These are phyloP conservation scores for Rutstroemia sydowiana DNA, from an alignment of 2,329 filamentous ascomycete species.

Conservation along the genomic window DNA sequence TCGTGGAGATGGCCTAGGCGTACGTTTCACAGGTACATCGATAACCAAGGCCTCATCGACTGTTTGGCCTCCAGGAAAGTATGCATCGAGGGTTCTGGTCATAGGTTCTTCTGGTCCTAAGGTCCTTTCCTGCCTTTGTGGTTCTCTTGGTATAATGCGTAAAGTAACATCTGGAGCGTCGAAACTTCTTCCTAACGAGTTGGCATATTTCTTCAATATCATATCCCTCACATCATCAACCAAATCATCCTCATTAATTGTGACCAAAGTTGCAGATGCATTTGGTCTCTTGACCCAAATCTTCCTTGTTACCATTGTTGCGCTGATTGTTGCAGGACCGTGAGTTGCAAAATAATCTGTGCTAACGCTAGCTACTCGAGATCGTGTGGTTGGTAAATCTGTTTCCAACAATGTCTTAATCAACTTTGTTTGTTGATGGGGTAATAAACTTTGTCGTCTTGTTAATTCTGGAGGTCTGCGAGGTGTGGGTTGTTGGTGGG, in stretches of 20 bases:
- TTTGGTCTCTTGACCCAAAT: conserved; percentile 90
- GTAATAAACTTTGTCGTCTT: conserved; percentile 38
- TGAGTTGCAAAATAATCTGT: conserved; percentile 28
- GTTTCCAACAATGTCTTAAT: conserved; percentile 47
- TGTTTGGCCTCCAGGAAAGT: conserved; percentile 79
- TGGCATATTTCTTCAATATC: conserved; percentile 88
- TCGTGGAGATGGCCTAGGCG: conserved; percentile 73
- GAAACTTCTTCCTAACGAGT: conserved; percentile 81
- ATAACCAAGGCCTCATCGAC: conserved; percentile 88
- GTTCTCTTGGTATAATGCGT: conserved; percentile 66
- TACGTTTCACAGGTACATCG: conserved; percentile 69
- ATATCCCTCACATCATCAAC: conserved; percentile 92
- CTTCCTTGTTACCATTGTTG: conserved; percentile 61
- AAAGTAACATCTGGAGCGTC: conserved; percentile 86
- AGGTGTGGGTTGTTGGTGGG: neutral
- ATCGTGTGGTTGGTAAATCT: conserved; percentile 29
- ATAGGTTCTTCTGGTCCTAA: conserved; percentile 85
- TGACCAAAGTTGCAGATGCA: conserved; percentile 79
- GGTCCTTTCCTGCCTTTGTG: conserved; percentile 54
- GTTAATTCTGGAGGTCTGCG: conserved; percentile 21
- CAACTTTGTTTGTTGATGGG: conserved; percentile 37
- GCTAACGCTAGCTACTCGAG: conserved; percentile 22
- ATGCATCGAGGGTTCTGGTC: conserved; percentile 66
- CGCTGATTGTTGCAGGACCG: conserved; percentile 26
- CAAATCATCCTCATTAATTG: conserved; percentile 78